phyloP scores from a whole-genome alignment of 1,284 basidiomycete genomes.

The Anthracocystis walkeri region DNA sequence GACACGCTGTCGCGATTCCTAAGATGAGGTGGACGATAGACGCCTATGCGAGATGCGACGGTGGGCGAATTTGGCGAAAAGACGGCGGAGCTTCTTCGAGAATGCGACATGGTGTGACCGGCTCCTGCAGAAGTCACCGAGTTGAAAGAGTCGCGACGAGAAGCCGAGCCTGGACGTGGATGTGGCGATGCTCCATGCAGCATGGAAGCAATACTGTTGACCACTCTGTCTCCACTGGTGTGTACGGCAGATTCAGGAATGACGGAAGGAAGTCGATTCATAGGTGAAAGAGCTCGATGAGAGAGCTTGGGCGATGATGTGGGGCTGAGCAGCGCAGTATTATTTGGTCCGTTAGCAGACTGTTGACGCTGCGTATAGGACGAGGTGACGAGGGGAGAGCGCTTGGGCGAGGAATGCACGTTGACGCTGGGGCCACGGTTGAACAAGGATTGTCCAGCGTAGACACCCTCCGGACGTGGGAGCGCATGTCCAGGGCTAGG shows the following conservation, averaged over 20 bases:
- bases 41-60: slow-evolving; percentile 37
- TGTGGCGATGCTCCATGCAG: slow-evolving; percentile 17
- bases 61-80: slow-evolving; percentile 42
- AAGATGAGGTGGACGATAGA: slow-evolving; percentile 60
- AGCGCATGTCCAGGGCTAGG: slow-evolving; percentile 28
- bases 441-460: slow-evolving; percentile 28
- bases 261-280: slow-evolving; percentile 29
- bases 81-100: slow-evolving; percentile 44
- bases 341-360: slow-evolving; percentile 1
- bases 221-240: slow-evolving; percentile 27
- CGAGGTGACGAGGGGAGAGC: slow-evolving; percentile 37
- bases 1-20: slow-evolving; percentile 48
- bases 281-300: slow-evolving; percentile 42
- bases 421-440: slow-evolving; percentile 32
- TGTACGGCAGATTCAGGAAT: slow-evolving; percentile 28
- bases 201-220: slow-evolving; percentile 49
- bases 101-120: slow-evolving; percentile 50
- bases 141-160: slow-evolving; percentile 49
- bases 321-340: slow-evolving; percentile 30
- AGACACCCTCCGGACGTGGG: slow-evolving; percentile 14
- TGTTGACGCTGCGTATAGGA: slow-evolving; percentile 22
- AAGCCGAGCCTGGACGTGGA: slow-evolving; percentile 29
- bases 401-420: slow-evolving; percentile 40
- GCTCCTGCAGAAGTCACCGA: slow-evolving; percentile 28
- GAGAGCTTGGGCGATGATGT: slow-evolving; percentile 42